These are phyloP conservation scores for Annulohypoxylon maeteangense DNA, from an alignment of 495 filamentous ascomycete species.

Conservation along the genomic window DNA sequence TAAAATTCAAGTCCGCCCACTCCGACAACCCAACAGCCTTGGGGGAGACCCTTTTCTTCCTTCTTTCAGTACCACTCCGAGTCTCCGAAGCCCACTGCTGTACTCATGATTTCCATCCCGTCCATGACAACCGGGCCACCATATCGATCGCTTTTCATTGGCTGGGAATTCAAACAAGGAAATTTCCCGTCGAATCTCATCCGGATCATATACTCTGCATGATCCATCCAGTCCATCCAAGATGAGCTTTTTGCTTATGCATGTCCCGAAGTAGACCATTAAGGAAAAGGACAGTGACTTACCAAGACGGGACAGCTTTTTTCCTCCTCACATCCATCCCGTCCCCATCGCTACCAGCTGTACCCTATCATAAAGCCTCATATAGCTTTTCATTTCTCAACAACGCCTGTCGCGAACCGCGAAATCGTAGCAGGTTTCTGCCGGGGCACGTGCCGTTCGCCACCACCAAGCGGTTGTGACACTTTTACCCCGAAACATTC, in stretches of 20 bases:
- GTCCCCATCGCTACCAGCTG: background rate
- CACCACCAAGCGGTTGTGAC: slow-evolving; percentile 20
- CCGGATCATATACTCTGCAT: slow-evolving; percentile 45
- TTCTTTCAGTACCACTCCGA: slow-evolving; percentile 28
- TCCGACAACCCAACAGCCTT: background rate
- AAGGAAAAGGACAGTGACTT: slow-evolving; percentile 37
- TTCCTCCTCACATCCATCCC: slow-evolving; percentile 8
- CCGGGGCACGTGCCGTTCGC: slow-evolving; percentile 40
- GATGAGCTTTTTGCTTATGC: slow-evolving; percentile 29
- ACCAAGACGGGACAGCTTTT: slow-evolving; percentile 38
- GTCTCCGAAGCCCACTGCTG: slow-evolving; percentile 29
- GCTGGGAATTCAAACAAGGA: slow-evolving; percentile 37
- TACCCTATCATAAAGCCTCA: background rate
- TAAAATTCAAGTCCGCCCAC: background rate
- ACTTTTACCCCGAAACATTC: slow-evolving; percentile 39
- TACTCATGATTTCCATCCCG: slow-evolving; percentile 17
- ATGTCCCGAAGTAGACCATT: slow-evolving; percentile 35
- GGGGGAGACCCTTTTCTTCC: slow-evolving; percentile 17
- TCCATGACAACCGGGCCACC: slow-evolving; percentile 31
- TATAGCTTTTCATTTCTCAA: slow-evolving; percentile 15
- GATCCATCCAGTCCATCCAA: slow-evolving; percentile 44
- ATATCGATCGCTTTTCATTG: slow-evolving; percentile 38
- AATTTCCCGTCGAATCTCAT: slow-evolving; percentile 45
- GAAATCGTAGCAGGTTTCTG: slow-evolving; percentile 32
- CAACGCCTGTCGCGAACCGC: slow-evolving; percentile 15